Evolutionary conservation across 176 grass and related monocot species (phyloP).

Genomic region (Avena eriantha): DNA sequence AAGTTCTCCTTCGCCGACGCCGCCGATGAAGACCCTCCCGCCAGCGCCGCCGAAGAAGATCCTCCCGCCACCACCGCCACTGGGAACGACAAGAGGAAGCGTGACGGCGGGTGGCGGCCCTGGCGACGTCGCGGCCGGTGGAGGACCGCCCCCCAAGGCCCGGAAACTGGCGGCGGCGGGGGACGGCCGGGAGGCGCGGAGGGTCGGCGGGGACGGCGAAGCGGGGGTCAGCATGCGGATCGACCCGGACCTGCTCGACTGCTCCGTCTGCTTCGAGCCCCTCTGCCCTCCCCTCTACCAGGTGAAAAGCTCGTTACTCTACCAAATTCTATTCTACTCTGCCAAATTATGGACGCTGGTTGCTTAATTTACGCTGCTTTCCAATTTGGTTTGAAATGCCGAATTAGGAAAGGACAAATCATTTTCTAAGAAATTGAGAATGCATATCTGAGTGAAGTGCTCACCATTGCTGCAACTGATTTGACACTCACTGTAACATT

Average conservation of each 20-base stretch:
- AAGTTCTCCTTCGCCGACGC: conserved; percentile 56
- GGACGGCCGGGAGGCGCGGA: neutral
- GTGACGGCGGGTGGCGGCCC: conserved; percentile 1
- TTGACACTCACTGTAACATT: neutral
- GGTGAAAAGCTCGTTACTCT: conserved; percentile 26
- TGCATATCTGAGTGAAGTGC: neutral
- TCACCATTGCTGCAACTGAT: neutral
- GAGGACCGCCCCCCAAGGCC: neutral
- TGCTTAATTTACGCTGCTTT: neutral
- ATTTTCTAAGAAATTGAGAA: neutral
- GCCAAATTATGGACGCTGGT: neutral
- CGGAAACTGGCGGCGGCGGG: neutral
- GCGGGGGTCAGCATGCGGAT: conserved; percentile 60
- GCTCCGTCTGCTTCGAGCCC: conserved; percentile 78
- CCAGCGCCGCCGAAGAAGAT: conserved; percentile 52
- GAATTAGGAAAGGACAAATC: neutral
- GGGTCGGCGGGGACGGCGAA: neutral
- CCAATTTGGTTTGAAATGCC: too few species aligned
- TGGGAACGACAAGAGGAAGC: conserved; percentile 39
- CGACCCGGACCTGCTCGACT: conserved; percentile 73
- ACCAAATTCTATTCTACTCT: too few species aligned
- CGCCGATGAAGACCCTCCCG: neutral
- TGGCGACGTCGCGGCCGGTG: neutral
- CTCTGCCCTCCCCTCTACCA: conserved; percentile 76
- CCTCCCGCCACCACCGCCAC: neutral